phyloP scores from a whole-genome alignment of 805 yeast genomes.

The Blastobotrys attinorum region DNA sequence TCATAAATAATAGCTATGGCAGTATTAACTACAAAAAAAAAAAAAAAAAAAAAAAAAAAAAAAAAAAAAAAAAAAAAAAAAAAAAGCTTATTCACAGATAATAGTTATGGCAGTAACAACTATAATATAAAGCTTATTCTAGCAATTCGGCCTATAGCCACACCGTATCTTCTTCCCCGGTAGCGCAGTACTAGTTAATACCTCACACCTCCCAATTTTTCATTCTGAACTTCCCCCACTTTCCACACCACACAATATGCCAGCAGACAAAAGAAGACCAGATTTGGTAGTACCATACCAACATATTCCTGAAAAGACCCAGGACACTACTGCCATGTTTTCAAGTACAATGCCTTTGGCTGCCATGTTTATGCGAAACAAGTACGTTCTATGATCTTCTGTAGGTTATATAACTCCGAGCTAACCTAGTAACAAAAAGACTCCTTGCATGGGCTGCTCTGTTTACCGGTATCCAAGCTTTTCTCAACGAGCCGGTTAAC shows the following conservation, averaged over 20 bases:
- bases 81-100: no score
- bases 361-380: conserved; percentile 32
- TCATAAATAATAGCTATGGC: no score
- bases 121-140: no score
- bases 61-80: no score
- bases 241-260: background rate
- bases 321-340: conserved; percentile 17
- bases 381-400: conserved; percentile 11
- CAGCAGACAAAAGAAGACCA: conserved; percentile 16
- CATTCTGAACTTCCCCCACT: background rate
- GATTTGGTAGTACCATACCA: conserved; percentile 6
- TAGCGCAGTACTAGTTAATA: no score
- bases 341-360: conserved; percentile 29
- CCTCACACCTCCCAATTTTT: no score
- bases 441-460: conserved; percentile 31
- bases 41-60: no score
- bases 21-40: no score
- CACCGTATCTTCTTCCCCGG: no score
- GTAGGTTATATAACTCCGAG: background rate
- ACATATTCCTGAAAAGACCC: conserved; percentile 13
- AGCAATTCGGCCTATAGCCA: no score
- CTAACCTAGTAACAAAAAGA: conserved; percentile 4
- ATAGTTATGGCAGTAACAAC: no score
- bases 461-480: conserved; percentile 28
- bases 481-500: conserved; percentile 25